These are phyloP conservation scores for Cyclostephanos tholiformis DNA, from an alignment of 108 stramenopile species.

Conservation along the genomic window DNA sequence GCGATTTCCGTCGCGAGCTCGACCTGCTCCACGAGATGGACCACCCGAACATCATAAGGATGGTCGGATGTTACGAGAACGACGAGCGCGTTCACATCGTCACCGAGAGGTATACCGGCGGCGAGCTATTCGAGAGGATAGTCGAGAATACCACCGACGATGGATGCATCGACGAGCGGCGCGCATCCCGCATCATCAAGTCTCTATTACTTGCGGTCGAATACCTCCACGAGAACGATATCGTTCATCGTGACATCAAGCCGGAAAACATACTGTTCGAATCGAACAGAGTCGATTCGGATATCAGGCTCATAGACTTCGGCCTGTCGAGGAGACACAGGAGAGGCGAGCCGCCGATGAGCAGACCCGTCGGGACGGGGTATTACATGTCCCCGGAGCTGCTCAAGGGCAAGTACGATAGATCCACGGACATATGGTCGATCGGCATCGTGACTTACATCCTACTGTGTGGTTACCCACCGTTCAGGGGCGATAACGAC, in stretches of 20 bases:
- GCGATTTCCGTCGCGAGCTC: slow-evolving; percentile 24
- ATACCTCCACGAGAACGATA: slow-evolving; percentile 58
- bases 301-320: slow-evolving; percentile 69
- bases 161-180: slow-evolving; percentile 47
- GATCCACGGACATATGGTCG: slow-evolving; percentile 86
- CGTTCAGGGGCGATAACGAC: slow-evolving; percentile 95
- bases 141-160: slow-evolving; percentile 16
- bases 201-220: slow-evolving; percentile 52
- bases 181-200: slow-evolving; percentile 45
- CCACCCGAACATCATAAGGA: slow-evolving; percentile 37
- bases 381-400: slow-evolving; percentile 71
- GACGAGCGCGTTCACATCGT: slow-evolving; percentile 48
- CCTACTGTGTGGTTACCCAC: slow-evolving; percentile 93
- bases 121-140: slow-evolving; percentile 61
- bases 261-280: slow-evolving; percentile 60
- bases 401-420: slow-evolving; percentile 56
- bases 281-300: neutral
- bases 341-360: slow-evolving; percentile 8
- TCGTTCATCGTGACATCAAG: slow-evolving; percentile 76
- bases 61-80: slow-evolving; percentile 47
- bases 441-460: slow-evolving; percentile 93
- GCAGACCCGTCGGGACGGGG: slow-evolving; percentile 51
- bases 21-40: slow-evolving; percentile 9
- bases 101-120: slow-evolving; percentile 63
- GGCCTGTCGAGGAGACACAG: slow-evolving; percentile 42